A percentile compares a stretch with the other conserved stretches of the same genome.
phyloP scores from a whole-genome alignment of 2,329 filamentous ascomycete genomes.

The Claviceps arundinis region DNA sequence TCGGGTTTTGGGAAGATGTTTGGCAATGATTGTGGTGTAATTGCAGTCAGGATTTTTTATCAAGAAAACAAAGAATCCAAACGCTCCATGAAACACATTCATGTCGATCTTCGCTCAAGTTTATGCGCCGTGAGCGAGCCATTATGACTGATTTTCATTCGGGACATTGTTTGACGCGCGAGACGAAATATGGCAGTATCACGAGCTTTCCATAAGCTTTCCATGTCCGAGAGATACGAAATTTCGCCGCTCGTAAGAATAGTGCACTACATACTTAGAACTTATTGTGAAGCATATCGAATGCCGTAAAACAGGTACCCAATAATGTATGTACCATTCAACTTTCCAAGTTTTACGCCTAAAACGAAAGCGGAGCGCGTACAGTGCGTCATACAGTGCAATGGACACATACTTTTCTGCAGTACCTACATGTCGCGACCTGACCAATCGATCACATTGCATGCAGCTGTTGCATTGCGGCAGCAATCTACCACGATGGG shows the following conservation, averaged over 20 bases:
- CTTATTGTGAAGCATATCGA: no score
- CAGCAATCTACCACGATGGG: conserved; percentile 31
- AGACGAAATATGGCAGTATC: no score
- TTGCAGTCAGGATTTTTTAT: conserved; percentile 26
- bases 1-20: conserved; percentile 28
- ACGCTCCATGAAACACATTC: conserved; percentile 22
- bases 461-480: not conserved
- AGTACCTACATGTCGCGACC: no score
- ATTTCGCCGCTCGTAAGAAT: no score
- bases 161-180: no score
- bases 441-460: not conserved
- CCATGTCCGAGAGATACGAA: no score
- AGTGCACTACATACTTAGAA: no score
- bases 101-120: not conserved
- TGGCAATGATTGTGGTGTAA: conserved; percentile 32
- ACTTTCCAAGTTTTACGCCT: not conserved
- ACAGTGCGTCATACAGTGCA: not conserved
- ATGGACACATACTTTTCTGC: not conserved
- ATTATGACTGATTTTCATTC: no score
- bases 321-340: no score
- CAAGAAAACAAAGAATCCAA: conserved; percentile 14
- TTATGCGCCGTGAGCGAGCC: not conserved
- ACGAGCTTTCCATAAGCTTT: no score
- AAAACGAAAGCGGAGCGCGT: not conserved
- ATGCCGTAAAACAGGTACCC: no score